Evolutionary conservation across 176 grass and related monocot species (phyloP).

Genomic region (Rhipidocladum racemiflorum): DNA sequence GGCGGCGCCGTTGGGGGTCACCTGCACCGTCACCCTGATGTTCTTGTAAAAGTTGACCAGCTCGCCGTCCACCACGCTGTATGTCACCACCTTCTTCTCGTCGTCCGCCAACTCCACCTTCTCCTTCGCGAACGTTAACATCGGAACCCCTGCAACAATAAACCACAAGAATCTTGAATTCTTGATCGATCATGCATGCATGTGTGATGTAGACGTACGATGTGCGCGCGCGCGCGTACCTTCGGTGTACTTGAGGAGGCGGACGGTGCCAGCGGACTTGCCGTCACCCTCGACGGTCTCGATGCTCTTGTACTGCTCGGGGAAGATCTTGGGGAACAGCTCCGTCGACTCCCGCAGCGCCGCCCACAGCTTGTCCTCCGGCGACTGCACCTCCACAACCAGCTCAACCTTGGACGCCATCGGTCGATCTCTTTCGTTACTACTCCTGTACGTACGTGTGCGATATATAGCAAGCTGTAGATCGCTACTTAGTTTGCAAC

Average conservation of each 20-base stretch:
- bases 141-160: constrained; percentile 35
- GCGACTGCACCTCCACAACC: constrained; percentile 65
- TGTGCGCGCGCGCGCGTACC: constrained; percentile 25
- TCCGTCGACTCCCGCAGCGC: constrained; percentile 57
- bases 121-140: constrained; percentile 82
- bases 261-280: constrained; percentile 67
- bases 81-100: constrained; percentile 64
- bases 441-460: neutral
- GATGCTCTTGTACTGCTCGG: constrained; percentile 86
- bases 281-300: constrained; percentile 81
- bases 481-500: no score
- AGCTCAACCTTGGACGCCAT: constrained; percentile 75
- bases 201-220: no score
- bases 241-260: constrained; percentile 66
- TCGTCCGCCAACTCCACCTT: constrained; percentile 68
- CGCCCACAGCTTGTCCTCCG: constrained; percentile 71
- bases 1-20: constrained; percentile 28
- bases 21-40: constrained; percentile 60
- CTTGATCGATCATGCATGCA: neutral
- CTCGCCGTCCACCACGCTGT: constrained; percentile 86
- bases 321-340: constrained; percentile 96
- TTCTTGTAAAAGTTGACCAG: constrained; percentile 62
- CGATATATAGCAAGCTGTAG: neutral
- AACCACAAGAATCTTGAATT: no score
- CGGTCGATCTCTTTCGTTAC: neutral